Base-by-base conservation (phyloP, 2,329 filamentous ascomycete species). In the Sclerotinia borealis region DNA sequence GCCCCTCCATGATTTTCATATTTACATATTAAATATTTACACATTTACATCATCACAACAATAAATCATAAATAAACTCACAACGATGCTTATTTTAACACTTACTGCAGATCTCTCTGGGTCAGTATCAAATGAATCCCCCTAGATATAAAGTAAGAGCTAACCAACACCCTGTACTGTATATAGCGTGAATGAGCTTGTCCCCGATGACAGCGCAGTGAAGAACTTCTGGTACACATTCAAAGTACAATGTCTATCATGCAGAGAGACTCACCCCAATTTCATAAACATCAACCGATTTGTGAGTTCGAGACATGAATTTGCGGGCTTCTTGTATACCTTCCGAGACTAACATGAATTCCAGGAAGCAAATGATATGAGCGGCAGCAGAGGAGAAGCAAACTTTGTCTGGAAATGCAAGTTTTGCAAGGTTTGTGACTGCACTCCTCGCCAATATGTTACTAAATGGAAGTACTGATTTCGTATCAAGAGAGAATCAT, bases 351-450 rank as follows among this genome's bases (percentile, higher is more conserved):
- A 52, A 63, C 15, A 11, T 39, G 48, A 10, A 2, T 22, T 29
- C 25, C 11, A 96, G 92, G 93, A 98, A 75, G 83, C 81, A 72
- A 93, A 96, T 74, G 92, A 97, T 68, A 87, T 97, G 76, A 95
- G 91, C 68, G 93, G 93, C 41, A 97, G 93, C 76, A 85, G 92
- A 72, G 95, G 95, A 68, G 93, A 98, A 77, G 95, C 95, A 66
- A 98, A 98, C 77, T 99, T 99, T 77, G 95, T 99, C n/a, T 99
- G 95, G 93, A 93, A 87, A 76, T 99, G 95, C 83, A 96, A 96
- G 78, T 93, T 95, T 75, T 99, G 95, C 87, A 96, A 95, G 85
- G 92, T 95, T 69, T 36, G 78, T 75, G 22, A 22, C 13, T 11
- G 4, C 22, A 25, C 27, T 25, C 36, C n/a, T 19, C n/a, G 31